Evolutionary conservation across 306 rosid species (phyloP).

Genomic region (Cicer pinnatifidum): DNA sequence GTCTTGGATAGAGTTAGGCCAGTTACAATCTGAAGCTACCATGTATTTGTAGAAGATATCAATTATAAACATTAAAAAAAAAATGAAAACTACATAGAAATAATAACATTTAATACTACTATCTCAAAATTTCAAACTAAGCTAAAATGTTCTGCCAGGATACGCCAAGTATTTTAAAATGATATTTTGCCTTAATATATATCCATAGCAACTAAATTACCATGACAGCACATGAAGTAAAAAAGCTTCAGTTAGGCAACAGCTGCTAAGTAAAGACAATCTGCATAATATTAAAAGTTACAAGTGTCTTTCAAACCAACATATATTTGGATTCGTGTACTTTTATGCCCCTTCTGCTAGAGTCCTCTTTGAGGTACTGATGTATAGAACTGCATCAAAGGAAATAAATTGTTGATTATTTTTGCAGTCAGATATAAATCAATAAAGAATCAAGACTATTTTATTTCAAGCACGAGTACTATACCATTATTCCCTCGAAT

Average conservation of each 20-base stretch:
- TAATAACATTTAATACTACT: conserved; percentile 25
- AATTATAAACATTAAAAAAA: neutral
- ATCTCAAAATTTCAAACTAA: conserved; percentile 13
- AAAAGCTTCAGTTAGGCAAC: conserved; percentile 21
- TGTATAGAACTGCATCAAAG: conserved; percentile 79
- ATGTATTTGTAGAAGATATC: neutral
- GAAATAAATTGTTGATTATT: conserved; percentile 21
- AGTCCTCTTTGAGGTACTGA: conserved; percentile 91
- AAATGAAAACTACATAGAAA: neutral
- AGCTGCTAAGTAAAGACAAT: conserved; percentile 17
- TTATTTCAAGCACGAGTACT: neutral
- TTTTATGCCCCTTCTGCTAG: conserved; percentile 80
- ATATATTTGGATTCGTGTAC: conserved; percentile 5
- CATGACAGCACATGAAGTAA: conserved; percentile 19
- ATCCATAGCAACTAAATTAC: conserved; percentile 15
- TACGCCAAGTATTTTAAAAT: conserved; percentile 24
- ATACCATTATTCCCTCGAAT: conserved; percentile 68
- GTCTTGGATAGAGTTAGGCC: neutral
- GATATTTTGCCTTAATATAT: conserved; percentile 1
- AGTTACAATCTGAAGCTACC: neutral
- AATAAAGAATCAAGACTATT: conserved; percentile 7
- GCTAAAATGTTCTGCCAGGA: conserved; percentile 33
- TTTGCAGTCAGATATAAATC: conserved; percentile 12
- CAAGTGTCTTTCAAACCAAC: conserved; percentile 20
- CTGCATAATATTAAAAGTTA: conserved; percentile 16